phyloP scores from a whole-genome alignment of 495 filamentous ascomycete species.

The Podospora appendiculata region DNA sequence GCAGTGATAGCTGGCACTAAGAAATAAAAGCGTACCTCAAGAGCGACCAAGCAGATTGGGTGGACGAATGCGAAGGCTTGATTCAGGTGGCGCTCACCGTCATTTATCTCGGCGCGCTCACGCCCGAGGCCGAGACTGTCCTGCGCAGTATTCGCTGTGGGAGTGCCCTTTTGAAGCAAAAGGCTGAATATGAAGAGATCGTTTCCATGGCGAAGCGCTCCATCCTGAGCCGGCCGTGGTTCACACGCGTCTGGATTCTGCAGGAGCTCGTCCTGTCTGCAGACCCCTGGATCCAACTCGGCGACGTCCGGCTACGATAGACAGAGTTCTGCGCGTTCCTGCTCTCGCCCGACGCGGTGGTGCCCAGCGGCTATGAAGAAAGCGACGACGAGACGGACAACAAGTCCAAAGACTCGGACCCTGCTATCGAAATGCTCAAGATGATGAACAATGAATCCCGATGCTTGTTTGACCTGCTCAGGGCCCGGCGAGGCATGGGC shows the following conservation, averaged over 20 bases:
- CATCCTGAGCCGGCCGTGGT: neutral
- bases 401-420: no score
- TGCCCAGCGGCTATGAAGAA: neutral
- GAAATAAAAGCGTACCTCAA: no score
- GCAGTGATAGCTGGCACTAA: no score
- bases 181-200: neutral
- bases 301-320: neutral
- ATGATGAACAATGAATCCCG: neutral
- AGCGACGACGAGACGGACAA: neutral
- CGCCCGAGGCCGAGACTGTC: neutral
- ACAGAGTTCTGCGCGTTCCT: neutral
- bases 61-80: no score
- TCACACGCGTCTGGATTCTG: neutral
- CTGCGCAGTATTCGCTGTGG: neutral
- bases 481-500: neutral
- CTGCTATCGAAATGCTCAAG: neutral
- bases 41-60: no score
- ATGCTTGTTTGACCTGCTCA: neutral
- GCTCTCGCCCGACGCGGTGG: neutral
- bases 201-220: neutral
- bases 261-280: conserved; percentile 1
- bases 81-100: neutral
- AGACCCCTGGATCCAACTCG: neutral
- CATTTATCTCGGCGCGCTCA: neutral
- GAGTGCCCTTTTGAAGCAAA: no score